phyloP scores from a whole-genome alignment of 2,329 filamentous ascomycete species.

The Bipolaris cookei region DNA sequence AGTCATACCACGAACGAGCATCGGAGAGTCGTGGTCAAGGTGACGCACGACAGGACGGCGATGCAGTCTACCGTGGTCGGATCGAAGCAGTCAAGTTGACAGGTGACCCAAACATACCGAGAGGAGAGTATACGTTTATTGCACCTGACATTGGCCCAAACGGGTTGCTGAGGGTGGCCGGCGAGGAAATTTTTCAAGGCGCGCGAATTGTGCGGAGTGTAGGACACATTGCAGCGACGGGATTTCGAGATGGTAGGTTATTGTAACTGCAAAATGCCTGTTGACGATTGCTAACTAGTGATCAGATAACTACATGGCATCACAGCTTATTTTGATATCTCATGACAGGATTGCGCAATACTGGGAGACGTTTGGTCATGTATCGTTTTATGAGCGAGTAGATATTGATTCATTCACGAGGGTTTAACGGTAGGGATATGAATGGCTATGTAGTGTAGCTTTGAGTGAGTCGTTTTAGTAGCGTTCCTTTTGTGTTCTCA shows the following conservation, averaged over 20 bases:
- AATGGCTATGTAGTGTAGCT: background rate
- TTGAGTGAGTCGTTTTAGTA: background rate
- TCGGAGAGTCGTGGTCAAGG: background rate
- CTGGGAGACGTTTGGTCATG: conserved; percentile 68
- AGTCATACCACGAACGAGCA: conserved; percentile 2
- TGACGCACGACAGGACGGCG: conserved; percentile 15
- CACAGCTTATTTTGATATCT: conserved; percentile 79
- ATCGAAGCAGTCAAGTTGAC: conserved; percentile 90
- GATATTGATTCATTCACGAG: conserved; percentile 51
- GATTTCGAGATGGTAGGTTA: conserved; percentile 73
- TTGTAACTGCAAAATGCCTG: background rate
- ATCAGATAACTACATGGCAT: conserved; percentile 74
- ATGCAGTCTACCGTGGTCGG: conserved; percentile 65
- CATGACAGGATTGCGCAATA: conserved; percentile 80
- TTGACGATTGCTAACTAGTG: background rate
- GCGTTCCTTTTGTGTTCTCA: background rate
- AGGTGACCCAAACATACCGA: conserved; percentile 86
- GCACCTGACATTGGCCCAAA: conserved; percentile 74
- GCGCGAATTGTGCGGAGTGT: conserved; percentile 73
- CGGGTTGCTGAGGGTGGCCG: conserved; percentile 68
- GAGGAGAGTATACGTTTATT: conserved; percentile 83
- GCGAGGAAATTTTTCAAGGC: conserved; percentile 73
- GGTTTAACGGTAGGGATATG: conserved; percentile 10
- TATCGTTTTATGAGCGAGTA: conserved; percentile 57
- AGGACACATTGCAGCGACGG: conserved; percentile 78